These are phyloP conservation scores for Fusarium falciforme DNA, from an alignment of 2,329 filamentous ascomycete genomes.

Conservation along the genomic window DNA sequence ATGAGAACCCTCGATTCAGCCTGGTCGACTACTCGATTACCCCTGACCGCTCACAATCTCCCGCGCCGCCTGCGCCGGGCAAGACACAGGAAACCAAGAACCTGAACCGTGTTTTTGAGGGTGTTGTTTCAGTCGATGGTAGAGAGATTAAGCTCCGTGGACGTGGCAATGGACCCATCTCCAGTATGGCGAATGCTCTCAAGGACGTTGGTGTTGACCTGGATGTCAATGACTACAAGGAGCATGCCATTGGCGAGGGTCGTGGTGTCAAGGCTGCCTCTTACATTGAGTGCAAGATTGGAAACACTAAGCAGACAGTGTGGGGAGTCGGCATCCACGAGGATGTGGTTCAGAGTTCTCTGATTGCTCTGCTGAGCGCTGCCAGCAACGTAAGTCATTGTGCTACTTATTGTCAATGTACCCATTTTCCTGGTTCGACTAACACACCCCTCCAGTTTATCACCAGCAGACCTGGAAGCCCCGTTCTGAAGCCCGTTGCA, in stretches of 20 bases:
- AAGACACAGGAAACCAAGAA: constrained; percentile 2
- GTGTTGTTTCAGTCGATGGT: constrained; percentile 84
- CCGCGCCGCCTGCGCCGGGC: neutral
- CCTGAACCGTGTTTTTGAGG: constrained; percentile 77
- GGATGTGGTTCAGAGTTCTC: constrained; percentile 85
- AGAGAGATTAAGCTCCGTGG: constrained; percentile 81
- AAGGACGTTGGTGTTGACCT: constrained; percentile 82
- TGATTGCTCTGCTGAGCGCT: constrained; percentile 86
- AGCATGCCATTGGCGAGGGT: constrained; percentile 86
- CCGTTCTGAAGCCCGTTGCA: constrained; percentile 9
- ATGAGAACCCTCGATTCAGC: neutral
- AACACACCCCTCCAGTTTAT: constrained; percentile 8
- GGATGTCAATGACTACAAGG: constrained; percentile 80
- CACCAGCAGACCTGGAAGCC: constrained; percentile 22
- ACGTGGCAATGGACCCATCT: constrained; percentile 89
- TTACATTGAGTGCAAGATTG: constrained; percentile 87
- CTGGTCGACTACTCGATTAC: neutral
- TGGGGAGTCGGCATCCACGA: constrained; percentile 94
- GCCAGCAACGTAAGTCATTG: constrained; percentile 79
- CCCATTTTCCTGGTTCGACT: neutral
- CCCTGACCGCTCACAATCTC: constrained; percentile 5
- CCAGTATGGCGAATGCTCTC: constrained; percentile 84
- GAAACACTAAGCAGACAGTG: constrained; percentile 75
- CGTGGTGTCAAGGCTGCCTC: constrained; percentile 88
- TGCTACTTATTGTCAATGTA: neutral